phyloP scores from a whole-genome alignment of 2,329 filamentous ascomycete species.

The Aspergillus sp. region DNA sequence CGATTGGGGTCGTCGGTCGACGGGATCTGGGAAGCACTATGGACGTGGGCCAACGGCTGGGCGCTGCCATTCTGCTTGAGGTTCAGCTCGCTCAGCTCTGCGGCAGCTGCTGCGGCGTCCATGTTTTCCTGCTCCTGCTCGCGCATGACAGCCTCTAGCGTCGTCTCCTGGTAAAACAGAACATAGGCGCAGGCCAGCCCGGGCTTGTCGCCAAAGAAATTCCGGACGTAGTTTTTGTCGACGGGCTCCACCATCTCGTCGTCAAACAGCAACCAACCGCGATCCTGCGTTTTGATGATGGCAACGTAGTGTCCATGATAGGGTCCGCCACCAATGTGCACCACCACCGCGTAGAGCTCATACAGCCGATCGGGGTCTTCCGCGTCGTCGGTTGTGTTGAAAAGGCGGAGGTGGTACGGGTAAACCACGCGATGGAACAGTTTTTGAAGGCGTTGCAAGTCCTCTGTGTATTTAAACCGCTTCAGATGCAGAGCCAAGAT shows the following conservation, averaged over 20 bases:
- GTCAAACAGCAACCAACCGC: constrained; percentile 94
- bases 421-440: constrained; percentile 96
- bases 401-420: constrained; percentile 91
- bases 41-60: constrained; percentile 36
- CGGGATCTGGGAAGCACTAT: constrained; percentile 39
- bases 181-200: constrained; percentile 95
- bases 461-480: constrained; percentile 97
- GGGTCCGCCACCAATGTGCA: constrained; percentile 94
- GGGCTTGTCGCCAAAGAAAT: constrained; percentile 93
- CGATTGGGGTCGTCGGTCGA: constrained; percentile 37
- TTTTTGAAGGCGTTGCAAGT: constrained; percentile 89
- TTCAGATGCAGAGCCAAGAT: constrained; percentile 92
- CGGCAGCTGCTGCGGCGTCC: constrained; percentile 37
- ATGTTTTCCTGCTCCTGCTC: constrained; percentile 81
- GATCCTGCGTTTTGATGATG: constrained; percentile 94
- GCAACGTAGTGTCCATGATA: constrained; percentile 98
- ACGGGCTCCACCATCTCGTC: constrained; percentile 99
- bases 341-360: constrained; percentile 93
- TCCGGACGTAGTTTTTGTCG: constrained; percentile 91
- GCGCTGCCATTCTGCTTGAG: constrained; percentile 34
- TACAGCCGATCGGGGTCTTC: constrained; percentile 92
- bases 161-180: constrained; percentile 94
- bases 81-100: constrained; percentile 45
- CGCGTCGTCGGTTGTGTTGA: constrained; percentile 95
- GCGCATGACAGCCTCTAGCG: constrained; percentile 64